Base-by-base conservation (phyloP, 2,329 filamentous ascomycete species). In the Calonectria hongkongensis region DNA sequence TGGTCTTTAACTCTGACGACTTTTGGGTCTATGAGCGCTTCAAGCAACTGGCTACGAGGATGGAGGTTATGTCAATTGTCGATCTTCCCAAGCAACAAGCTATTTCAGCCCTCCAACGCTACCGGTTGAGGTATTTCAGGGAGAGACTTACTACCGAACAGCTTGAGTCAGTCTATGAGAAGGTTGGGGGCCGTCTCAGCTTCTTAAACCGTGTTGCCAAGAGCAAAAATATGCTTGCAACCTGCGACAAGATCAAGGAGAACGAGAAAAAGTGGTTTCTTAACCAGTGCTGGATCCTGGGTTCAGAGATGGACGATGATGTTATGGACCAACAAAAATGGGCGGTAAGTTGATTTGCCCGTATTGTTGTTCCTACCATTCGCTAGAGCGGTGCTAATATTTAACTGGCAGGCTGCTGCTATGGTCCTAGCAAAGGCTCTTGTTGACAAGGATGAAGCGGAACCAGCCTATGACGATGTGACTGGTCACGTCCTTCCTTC, bases 311-410 rank as follows among this genome's bases (percentile, higher is more conserved):
- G 93, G 97, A 98, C 78, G 97, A 98, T 84, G 97, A 99, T 82
- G 97, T 98, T 78, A 98, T 98, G 93, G 95, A 98, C 81, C 94
- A 98, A 84, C 95, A 98, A 82, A 98, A 98, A 83, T 98, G 95
- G 88, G 95, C 96, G 56, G 94, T 95, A 87, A 85, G 92, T 90
- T 39, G 47, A 71, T 8, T 16, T 48, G 45, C 2, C 21, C 28
- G 9, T 2, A 33, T 33, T 33, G 30, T 33, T 33, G 30, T 18
- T 2, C 30, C 45, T 25, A 51, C 56, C 18, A 27, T 8, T 5
- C 47, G 47, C 72, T n/a, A 64, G 54, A 33, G 21, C 30, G 9
- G 54, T 63, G 15, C 71, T 78, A 30, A 78, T 70, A 48, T 50
- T 30, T 30, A 21, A 51, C 28, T 25, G 10, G 28, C 73, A 95